Evolutionary conservation across 768 basidiomycete genomes (phyloP).

Genomic region (Sporobolomyces pararoseus): DNA sequence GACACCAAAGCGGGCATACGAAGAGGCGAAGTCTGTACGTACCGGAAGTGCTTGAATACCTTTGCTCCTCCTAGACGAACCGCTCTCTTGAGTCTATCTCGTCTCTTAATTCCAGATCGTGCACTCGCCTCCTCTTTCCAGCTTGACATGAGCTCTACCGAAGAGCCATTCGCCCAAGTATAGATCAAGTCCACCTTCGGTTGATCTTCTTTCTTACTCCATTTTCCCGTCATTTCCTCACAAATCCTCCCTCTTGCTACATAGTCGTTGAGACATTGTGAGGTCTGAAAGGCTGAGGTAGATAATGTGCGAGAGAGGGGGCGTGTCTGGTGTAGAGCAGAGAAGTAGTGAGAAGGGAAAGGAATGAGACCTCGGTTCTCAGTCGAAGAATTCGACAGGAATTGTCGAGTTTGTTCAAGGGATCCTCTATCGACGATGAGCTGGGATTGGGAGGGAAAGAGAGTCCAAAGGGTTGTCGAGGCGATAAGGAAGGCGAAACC

Average conservation of each 20-base stretch:
- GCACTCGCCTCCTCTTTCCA: conserved; percentile 14
- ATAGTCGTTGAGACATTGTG: conserved; percentile 9
- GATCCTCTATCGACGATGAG: no score
- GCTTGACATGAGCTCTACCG: conserved; percentile 21
- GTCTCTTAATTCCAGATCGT: not conserved
- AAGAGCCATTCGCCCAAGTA: conserved; percentile 44
- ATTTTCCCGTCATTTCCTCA: not conserved
- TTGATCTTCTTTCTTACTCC: not conserved
- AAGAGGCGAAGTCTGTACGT: no score
- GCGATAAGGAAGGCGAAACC: not conserved
- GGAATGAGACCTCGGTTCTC: conserved; percentile 30
- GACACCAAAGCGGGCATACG: no score
- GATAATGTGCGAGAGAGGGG: conserved; percentile 6
- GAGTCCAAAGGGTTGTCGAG: no score
- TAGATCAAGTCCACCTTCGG: conserved; percentile 39
- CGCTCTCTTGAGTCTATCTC: not conserved
- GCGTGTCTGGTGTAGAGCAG: not conserved
- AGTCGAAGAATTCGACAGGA: not conserved
- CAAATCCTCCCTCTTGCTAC: conserved; percentile 30
- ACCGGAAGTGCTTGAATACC: conserved; percentile 30
- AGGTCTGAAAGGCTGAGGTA: not conserved
- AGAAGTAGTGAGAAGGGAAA: not conserved
- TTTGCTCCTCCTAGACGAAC: not conserved
- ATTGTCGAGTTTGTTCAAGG: not conserved
- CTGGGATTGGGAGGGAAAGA: not conserved